A percentile compares a stretch with the other conserved stretches of the same genome.
Evolutionary conservation across 2,329 filamentous ascomycete species (phyloP).

Genomic region (Penicillium sp.): DNA sequence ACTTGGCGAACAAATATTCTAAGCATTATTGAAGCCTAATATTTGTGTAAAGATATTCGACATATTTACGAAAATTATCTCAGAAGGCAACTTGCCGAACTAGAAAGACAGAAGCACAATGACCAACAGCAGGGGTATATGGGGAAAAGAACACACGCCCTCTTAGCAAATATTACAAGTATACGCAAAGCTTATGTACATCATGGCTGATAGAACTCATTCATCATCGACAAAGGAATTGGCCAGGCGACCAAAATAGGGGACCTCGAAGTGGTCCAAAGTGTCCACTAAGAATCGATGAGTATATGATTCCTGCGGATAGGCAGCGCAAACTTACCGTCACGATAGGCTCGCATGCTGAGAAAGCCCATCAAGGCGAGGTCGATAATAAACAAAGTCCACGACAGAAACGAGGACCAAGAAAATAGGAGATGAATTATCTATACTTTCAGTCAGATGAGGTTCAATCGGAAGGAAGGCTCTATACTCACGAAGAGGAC

Average conservation of each 20-base stretch:
- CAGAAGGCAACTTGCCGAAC: background rate
- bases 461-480: too few relatives aligned
- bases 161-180: constrained; percentile 10
- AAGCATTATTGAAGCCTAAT: background rate
- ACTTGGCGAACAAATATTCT: too few relatives aligned
- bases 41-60: background rate
- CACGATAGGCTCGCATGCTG: constrained; percentile 75
- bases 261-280: constrained; percentile 74
- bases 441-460: constrained; percentile 46
- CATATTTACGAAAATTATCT: background rate
- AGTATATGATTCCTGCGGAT: background rate
- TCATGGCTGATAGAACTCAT: constrained; percentile 34
- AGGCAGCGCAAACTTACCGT: constrained; percentile 57
- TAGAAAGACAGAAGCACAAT: constrained; percentile 1
- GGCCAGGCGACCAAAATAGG: constrained; percentile 80
- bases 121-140: constrained; percentile 22
- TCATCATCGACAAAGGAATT: constrained; percentile 92
- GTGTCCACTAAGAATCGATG: constrained; percentile 55
- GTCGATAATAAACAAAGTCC: constrained; percentile 77
- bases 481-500: constrained; percentile 54
- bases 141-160: constrained; percentile 13
- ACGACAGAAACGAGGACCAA: constrained; percentile 81
- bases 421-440: constrained; percentile 81
- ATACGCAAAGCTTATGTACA: constrained; percentile 5
- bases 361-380: constrained; percentile 74